Evolutionary conservation across 306 rosid genomes (phyloP), one percentile per base, ranked within the genome.

Genomic region (Lotus japonicus): DNA sequence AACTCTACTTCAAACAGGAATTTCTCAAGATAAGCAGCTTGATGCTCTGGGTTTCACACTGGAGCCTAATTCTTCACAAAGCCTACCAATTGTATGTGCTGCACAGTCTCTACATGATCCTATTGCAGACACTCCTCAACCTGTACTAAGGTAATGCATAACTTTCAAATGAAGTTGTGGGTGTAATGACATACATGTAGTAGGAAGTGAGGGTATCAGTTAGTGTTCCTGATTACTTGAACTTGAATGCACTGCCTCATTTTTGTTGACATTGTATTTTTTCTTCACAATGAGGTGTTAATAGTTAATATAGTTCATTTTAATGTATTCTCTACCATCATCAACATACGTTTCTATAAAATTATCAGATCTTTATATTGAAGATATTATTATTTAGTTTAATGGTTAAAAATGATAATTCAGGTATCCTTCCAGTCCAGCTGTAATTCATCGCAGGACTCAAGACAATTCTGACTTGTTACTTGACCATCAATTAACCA

Each of bases 1-100:
- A 80, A 92, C 96, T 63, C 85, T 92, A 35, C 79, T 76, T 69
- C 96, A 92, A 79, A 86, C 91, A 0, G 96, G 98, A 82, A 89
- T 92, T 80, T 86, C 92, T 72, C 88, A 76, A 41, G 85, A 86
- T 68, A 72, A 86, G 51, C 84, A 80, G 63, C 76, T 75, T 8
- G 92, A 83, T 83, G 84, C 95, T 53, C 75, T 92, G 83, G 96
- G 98, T 45, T 89, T 92, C 76, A 60, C 86, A 64, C 64, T 89
- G 81, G 98, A 92, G 82, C 92, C 96, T 77, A 86, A 66, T 53
- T 78, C 84, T 81, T 74, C 87, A 15, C 77, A 66, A 68, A 77
- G 21, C 58, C 65, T 77, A 65, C 70, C 73, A 13, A 64, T 83
- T 5, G 10, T 80, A 66, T 78, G 81, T 66, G 75, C 88, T 42